Evolutionary conservation across 2,329 filamentous ascomycete genomes (phyloP), one percentile per base, ranked within the genome.

Genomic region (Didymella segeticola): DNA sequence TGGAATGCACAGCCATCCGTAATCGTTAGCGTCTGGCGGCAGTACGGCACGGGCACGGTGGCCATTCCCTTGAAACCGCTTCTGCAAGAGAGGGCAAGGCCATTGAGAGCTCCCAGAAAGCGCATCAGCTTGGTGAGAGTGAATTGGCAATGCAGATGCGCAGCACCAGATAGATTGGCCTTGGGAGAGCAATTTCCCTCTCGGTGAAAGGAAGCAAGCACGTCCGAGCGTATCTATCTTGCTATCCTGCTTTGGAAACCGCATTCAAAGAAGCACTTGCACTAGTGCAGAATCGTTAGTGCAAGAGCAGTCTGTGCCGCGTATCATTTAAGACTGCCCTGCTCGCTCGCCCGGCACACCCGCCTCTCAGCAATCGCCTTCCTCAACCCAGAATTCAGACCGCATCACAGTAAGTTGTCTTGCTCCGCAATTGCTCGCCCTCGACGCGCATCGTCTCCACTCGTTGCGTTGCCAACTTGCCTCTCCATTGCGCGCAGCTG

Each of bases 151-250:
- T 12, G 41, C 14, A 41, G 17, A 41, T 8, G 47, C 42, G 45
- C 29, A 47, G 45, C 31, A 47, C 30, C 47, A 33, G 52, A 37
- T 55, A 61, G 49, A 60, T 58, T 63, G 50, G 23, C 30, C 34
- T 15, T 19, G 39, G 43, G 39, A n/a, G 22, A 45, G 56, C 52
- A 57, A 64, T 67, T 63, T 61, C 57, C 55, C 27, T 23, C 33
- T 25, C 38, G 50, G 42, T 49, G 31, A 27, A 29, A 33, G 39
- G 38, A 41, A 50, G 53, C 49, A 43, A 50, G 33, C 47, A 47
- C 51, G 63, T 66, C 63, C 61, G 61, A 65, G 63, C 64, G 61
- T 66, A 67, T 66, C 64, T 61, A 43, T 37, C 27, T 38, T 17
- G 30, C 34, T 26, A 27, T 31, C 39, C 39, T 43, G 46, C 39